Percentiles rank a stretch among this genome's conserved stretches.
phyloP scores from a whole-genome alignment of 495 filamentous ascomycete species.

The Jackrogersella multiformis region DNA sequence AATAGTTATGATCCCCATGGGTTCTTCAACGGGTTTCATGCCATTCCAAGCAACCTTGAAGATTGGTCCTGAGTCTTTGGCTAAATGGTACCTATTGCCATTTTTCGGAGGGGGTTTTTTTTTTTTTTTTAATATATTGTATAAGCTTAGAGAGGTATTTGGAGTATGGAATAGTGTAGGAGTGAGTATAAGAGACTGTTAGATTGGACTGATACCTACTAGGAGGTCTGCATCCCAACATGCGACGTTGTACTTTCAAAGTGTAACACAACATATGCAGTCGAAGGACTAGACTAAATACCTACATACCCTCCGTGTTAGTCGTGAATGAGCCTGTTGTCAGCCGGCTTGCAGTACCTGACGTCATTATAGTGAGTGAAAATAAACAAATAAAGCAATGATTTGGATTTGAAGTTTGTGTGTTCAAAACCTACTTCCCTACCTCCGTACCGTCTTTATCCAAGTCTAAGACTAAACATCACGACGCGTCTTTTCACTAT shows the following conservation, averaged over 20 bases:
- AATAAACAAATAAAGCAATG: too few relatives aligned
- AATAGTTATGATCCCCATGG: constrained; percentile 48
- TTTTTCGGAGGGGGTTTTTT: background rate
- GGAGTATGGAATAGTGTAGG: too few relatives aligned
- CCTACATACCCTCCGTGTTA: background rate
- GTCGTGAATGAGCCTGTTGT: too few relatives aligned
- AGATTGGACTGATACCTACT: too few relatives aligned
- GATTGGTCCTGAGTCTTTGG: background rate
- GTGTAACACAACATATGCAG: background rate
- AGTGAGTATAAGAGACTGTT: too few relatives aligned
- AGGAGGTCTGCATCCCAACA: too few relatives aligned
- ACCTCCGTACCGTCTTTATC: background rate
- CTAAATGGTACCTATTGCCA: background rate
- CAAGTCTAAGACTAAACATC: background rate
- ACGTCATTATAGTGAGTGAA: background rate
- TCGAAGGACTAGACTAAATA: background rate
- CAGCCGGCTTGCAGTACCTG: background rate
- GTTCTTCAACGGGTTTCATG: background rate
- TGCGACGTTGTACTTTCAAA: background rate
- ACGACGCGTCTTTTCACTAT: constrained; percentile 23
- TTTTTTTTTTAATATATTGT: background rate
- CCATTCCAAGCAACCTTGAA: background rate
- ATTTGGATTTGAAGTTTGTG: background rate
- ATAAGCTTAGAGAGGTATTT: background rate
- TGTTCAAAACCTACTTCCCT: background rate